Conservation (phyloP, 208 protist genomes). For the Trypanosoma mega region DNA sequence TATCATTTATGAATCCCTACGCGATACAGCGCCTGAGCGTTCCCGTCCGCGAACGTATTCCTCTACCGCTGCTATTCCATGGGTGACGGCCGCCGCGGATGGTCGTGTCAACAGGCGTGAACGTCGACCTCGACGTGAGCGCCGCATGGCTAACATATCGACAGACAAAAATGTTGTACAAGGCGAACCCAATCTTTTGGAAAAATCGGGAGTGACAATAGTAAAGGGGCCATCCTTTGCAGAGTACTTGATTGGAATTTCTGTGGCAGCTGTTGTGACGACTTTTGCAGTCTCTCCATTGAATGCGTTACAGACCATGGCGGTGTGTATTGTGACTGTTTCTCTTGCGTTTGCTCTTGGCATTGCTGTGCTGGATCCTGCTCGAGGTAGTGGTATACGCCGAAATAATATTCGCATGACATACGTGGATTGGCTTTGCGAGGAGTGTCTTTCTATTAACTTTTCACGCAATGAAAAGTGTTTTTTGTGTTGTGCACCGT, state of each 20-base stretch:
- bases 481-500: constrained; percentile 69
- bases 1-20: constrained; percentile 30
- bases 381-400: constrained; percentile 35
- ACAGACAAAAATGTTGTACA: no score
- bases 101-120: background rate
- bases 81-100: background rate
- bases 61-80: constrained; percentile 40
- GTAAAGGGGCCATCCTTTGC: constrained; percentile 33
- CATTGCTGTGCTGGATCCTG: constrained; percentile 36
- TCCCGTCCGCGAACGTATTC: constrained; percentile 65
- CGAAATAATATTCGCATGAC: constrained; percentile 61
- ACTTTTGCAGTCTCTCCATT: background rate
- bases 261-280: constrained; percentile 8
- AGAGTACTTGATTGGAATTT: constrained; percentile 26
- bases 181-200: no score
- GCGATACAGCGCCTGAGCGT: constrained; percentile 36
- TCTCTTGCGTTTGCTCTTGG: constrained; percentile 38
- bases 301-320: constrained; percentile 9
- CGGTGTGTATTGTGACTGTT: constrained; percentile 10
- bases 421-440: constrained; percentile 81
- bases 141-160: background rate
- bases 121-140: background rate
- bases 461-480: constrained; percentile 67
- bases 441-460: constrained; percentile 60
- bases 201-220: no score